phyloP scores from a whole-genome alignment of 441 rosid genomes.

The Syzygium syzygioides region DNA sequence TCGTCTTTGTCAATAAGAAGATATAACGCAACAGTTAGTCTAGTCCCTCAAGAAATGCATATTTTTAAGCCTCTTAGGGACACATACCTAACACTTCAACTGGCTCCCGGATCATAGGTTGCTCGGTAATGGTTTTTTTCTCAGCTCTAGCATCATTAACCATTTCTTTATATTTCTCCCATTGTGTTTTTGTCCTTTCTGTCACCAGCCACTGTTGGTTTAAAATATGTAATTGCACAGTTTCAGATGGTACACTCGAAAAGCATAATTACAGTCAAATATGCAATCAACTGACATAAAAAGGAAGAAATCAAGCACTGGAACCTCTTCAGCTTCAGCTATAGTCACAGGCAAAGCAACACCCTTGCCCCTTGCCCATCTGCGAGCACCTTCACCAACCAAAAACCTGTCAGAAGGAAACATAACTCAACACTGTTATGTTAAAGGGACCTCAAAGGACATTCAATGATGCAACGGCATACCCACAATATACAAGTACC shows the following conservation, averaged over 20 bases:
- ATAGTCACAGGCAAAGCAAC: constrained; percentile 35
- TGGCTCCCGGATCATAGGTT: constrained; percentile 17
- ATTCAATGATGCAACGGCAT: background rate
- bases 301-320: background rate
- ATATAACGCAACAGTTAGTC: background rate
- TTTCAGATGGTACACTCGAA: background rate
- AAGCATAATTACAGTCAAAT: background rate
- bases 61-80: background rate
- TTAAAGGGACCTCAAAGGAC: background rate
- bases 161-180: constrained; percentile 69
- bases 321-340: constrained; percentile 66
- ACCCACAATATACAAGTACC: background rate
- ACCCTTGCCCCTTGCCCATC: constrained; percentile 73
- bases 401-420: constrained; percentile 51
- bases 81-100: constrained; percentile 23
- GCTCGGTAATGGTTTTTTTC: constrained; percentile 11
- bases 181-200: constrained; percentile 66
- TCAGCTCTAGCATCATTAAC: constrained; percentile 43
- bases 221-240: background rate
- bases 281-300: background rate
- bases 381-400: constrained; percentile 86
- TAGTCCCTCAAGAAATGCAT: background rate
- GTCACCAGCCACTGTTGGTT: constrained; percentile 73
- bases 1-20: constrained; percentile 31
- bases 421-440: background rate